These are phyloP conservation scores for Beauveria bassiana DNA, from an alignment of 2,329 filamentous ascomycete species.

Conservation along the genomic window DNA sequence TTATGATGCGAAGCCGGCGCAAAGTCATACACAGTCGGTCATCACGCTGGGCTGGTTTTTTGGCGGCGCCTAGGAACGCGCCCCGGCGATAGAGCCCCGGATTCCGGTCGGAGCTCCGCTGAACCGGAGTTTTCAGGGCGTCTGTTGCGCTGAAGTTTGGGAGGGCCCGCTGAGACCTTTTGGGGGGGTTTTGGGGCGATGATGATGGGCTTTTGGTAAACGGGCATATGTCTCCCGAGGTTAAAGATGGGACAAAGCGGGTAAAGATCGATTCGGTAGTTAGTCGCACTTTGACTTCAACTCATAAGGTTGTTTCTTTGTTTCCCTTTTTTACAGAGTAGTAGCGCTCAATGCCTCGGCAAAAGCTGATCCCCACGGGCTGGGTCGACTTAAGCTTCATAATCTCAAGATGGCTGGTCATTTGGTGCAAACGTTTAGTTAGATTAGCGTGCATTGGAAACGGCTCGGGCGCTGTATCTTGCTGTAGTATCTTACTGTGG, in stretches of 20 bases:
- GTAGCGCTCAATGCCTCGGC: not conserved
- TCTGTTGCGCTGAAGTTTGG: too few species aligned
- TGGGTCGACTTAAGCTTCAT: not conserved
- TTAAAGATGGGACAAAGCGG: conserved; percentile 4
- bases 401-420: not conserved
- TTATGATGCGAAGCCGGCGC: not conserved
- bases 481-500: not conserved
- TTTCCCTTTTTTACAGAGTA: not conserved
- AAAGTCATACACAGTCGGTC: not conserved
- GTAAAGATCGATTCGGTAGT: not conserved
- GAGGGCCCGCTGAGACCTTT: too few species aligned
- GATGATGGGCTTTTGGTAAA: not conserved
- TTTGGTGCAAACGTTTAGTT: not conserved
- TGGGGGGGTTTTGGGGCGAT: not conserved
- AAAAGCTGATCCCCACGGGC: not conserved
- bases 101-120: conserved; percentile 11
- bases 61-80: not conserved
- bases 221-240: not conserved
- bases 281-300: too few species aligned
- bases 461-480: not conserved
- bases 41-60: not conserved
- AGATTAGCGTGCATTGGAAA: not conserved
- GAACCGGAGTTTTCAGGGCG: conserved; percentile 6
- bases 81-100: conserved; percentile 8
- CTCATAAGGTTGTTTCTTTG: too few species aligned